phyloP scores from a whole-genome alignment of 345 rosid species.

The Citrus medica region DNA sequence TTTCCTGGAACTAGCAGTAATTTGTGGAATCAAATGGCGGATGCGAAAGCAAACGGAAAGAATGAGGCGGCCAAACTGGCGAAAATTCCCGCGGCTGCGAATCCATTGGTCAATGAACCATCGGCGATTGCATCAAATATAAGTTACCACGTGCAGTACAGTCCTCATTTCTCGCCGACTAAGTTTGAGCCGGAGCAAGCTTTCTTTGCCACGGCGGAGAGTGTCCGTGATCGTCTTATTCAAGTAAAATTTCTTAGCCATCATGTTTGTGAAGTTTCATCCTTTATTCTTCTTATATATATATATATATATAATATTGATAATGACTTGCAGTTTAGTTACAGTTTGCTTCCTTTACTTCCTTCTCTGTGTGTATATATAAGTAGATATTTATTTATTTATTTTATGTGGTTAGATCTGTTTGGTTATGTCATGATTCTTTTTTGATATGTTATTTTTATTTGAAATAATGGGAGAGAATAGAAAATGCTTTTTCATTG shows the following conservation, averaged over 20 bases:
- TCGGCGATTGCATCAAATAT: constrained; percentile 74
- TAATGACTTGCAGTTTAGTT: neutral
- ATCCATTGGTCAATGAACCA: constrained; percentile 57
- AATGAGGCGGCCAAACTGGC: constrained; percentile 28
- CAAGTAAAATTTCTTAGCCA: constrained; percentile 34
- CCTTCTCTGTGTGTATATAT: too few species aligned
- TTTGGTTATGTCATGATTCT: neutral
- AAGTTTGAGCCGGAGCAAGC: constrained; percentile 91
- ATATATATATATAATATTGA: neutral
- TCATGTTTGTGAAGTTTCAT: neutral
- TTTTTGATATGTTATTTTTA: neutral
- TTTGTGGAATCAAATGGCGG: constrained; percentile 10
- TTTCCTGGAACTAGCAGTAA: neutral
- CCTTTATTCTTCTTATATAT: neutral
- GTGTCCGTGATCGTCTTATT: constrained; percentile 88
- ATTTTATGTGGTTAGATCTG: neutral
- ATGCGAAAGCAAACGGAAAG: constrained; percentile 29
- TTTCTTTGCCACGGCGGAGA: constrained; percentile 76
- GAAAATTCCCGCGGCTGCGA: constrained; percentile 50
- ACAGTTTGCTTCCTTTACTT: neutral
- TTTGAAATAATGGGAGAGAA: too few species aligned
- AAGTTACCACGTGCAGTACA: constrained; percentile 67
- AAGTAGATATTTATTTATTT: too few species aligned
- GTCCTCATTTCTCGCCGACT: constrained; percentile 94
- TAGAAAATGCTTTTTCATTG: too few species aligned